Evolutionary conservation across 331 rosid genomes (phyloP), one percentile per base, ranked within the genome.

Genomic region (Acacia concinna): DNA sequence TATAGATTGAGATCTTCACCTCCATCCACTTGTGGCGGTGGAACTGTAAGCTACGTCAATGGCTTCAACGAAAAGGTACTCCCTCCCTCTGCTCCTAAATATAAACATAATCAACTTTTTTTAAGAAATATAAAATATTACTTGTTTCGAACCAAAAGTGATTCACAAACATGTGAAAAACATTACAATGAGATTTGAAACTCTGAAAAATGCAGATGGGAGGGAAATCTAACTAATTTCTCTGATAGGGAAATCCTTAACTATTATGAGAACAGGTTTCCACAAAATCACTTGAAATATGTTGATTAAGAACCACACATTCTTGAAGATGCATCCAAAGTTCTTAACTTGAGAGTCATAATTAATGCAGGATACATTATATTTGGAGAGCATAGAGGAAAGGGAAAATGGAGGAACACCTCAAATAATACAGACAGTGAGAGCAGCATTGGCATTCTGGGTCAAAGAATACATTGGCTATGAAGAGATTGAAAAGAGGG

Each of bases 1-100:
- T 94, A 94, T 76, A 46, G 1, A 41, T 77, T 94, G 4, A 25
- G 63, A 78, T 83, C 89, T 76, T 84, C 85, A 13, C 90, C 97
- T 0, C 98, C 98, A 1, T 92, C 98, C 0, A 92, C 93, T 31
- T 94, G 97, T 84, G 97, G 97, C 54, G 97, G 98, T 71, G 98
- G 97, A 31, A 91, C 96, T 2, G 96, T 94, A 28, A 78, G 20
- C 67, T 94, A 89, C 25, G 98, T 94, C 64, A 94, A 91, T 73
- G 91, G 90, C 80, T 92, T 89, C 77, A 43, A 18, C 54, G 97
- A 92, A 68, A 78, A 89, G 94, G 97, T 89, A 80, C n/a, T n/a
- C n/a, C n/a, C n/a, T n/a, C n/a, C n/a, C n/a, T n/a, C n/a, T n/a
- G n/a, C n/a, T n/a, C n/a, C n/a, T n/a, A n/a, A n/a, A n/a, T n/a